Percentiles rank a stretch among this genome's conserved stretches.
Evolutionary conservation across 805 yeast species (phyloP).

Genomic region (Candida palmyrensis): DNA sequence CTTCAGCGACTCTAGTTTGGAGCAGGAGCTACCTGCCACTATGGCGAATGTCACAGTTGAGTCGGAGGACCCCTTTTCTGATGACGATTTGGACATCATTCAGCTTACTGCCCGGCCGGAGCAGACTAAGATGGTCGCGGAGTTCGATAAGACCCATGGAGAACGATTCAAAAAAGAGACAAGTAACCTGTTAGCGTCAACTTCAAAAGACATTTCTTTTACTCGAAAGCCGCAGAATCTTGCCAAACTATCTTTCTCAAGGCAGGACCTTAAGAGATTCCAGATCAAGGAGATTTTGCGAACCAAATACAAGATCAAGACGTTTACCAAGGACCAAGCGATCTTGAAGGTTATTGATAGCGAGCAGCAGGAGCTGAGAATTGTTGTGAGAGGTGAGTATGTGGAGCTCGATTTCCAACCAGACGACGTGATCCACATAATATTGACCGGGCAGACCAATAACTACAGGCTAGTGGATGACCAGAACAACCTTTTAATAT

Average conservation of each 20-base stretch:
- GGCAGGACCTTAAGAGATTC: conserved; percentile 45
- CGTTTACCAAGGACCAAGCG: conserved; percentile 38
- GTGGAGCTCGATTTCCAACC: conserved; percentile 40
- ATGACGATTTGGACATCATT: conserved; percentile 25
- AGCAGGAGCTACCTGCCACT: neutral
- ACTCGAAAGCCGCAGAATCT: too few species aligned
- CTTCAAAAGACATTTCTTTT: too few species aligned
- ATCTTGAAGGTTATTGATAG: conserved; percentile 48
- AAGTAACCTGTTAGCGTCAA: too few species aligned
- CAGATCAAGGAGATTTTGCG: conserved; percentile 33
- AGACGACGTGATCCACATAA: conserved; percentile 59
- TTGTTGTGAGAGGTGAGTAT: conserved; percentile 63
- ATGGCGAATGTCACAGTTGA: neutral
- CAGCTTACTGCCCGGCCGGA: neutral
- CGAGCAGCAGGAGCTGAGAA: conserved; percentile 24
- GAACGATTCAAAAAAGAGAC: too few species aligned
- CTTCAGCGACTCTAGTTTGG: conserved; percentile 8
- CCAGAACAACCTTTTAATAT: conserved; percentile 56
- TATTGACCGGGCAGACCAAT: conserved; percentile 36
- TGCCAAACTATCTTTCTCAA: conserved; percentile 40
- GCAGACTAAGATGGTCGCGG: neutral
- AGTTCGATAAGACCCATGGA: neutral
- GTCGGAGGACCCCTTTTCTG: conserved; percentile 24
- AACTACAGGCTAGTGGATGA: conserved; percentile 48
- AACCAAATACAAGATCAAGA: conserved; percentile 24